Conservation (phyloP, 2,329 filamentous ascomycete species). For the Tympanopsis confertula region DNA sequence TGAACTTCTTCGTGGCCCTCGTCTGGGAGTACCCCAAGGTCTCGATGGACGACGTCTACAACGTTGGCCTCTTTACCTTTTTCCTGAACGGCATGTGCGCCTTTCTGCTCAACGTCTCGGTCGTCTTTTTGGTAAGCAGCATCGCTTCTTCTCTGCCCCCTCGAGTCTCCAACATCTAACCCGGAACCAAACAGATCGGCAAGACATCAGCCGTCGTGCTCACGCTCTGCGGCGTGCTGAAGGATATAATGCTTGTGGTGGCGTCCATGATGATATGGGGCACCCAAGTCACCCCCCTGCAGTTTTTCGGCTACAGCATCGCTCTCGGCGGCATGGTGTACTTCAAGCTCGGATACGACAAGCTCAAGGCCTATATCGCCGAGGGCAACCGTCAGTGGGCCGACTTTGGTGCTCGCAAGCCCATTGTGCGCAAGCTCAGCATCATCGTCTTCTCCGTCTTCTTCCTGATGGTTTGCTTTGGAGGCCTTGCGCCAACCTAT, state of each 20-base stretch:
- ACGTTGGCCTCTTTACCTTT: conserved; percentile 32
- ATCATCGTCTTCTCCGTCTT: conserved; percentile 54
- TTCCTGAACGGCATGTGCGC: conserved; percentile 35
- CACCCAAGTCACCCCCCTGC: conserved; percentile 61
- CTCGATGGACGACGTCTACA: conserved; percentile 30
- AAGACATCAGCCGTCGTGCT: conserved; percentile 79
- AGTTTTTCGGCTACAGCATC: conserved; percentile 76
- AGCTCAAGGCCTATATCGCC: conserved; percentile 67
- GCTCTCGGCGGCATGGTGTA: conserved; percentile 69
- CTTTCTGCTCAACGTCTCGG: conserved; percentile 40
- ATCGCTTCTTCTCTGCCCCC: background rate
- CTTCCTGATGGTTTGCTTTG: conserved; percentile 59
- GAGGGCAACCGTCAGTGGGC: conserved; percentile 71
- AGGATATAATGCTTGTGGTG: conserved; percentile 73
- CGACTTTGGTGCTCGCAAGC: conserved; percentile 70
- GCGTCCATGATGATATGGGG: conserved; percentile 75
- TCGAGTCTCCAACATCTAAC: background rate
- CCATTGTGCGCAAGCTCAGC: conserved; percentile 66
- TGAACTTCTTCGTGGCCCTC: conserved; percentile 36
- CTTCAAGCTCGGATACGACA: conserved; percentile 77
- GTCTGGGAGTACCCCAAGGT: conserved; percentile 33
- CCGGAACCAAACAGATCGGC: conserved; percentile 52
- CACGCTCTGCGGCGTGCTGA: conserved; percentile 77
- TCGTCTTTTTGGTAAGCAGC: conserved; percentile 50
- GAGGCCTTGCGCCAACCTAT: conserved; percentile 51